Evolutionary conservation across 495 filamentous ascomycete species (phyloP).

Genomic region (Xylaria venustula): DNA sequence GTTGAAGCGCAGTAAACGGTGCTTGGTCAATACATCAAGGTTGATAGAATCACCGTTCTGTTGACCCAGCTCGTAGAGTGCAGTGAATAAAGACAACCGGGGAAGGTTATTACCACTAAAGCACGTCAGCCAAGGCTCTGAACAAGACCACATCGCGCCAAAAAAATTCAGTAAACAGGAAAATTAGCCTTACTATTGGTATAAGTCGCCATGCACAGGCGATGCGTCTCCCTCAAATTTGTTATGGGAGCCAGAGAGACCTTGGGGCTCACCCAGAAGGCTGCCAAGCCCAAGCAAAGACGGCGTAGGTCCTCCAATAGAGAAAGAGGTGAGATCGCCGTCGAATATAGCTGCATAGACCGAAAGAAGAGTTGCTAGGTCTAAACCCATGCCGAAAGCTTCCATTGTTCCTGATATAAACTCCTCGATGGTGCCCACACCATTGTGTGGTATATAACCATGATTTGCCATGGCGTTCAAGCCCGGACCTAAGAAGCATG

Average conservation of each 20-base stretch:
- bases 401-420: constrained; percentile 33
- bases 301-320: constrained; percentile 3
- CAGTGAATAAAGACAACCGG: constrained; percentile 25
- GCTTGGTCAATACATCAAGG: constrained; percentile 37
- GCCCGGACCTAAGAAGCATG: constrained; percentile 51
- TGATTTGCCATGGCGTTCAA: constrained; percentile 56
- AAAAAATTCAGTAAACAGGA: constrained; percentile 17
- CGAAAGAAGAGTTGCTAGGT: constrained; percentile 50
- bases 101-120: constrained; percentile 33
- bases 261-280: constrained; percentile 22
- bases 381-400: constrained; percentile 52
- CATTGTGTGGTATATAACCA: constrained; percentile 53
- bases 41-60: constrained; percentile 27
- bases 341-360: constrained; percentile 52
- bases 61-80: constrained; percentile 5
- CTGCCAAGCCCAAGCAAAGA: constrained; percentile 15
- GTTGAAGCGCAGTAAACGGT: constrained; percentile 39
- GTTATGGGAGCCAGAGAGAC: constrained; percentile 55
- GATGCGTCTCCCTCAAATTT: constrained; percentile 58
- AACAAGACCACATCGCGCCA: no score
- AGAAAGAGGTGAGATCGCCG: constrained; percentile 34
- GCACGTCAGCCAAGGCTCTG: not conserved
- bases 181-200: constrained; percentile 43
- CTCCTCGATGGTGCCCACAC: constrained; percentile 38
- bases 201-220: constrained; percentile 54